Evolutionary conservation across 2,329 filamentous ascomycete genomes (phyloP).

Genomic region (Aspergillus brasiliensis): DNA sequence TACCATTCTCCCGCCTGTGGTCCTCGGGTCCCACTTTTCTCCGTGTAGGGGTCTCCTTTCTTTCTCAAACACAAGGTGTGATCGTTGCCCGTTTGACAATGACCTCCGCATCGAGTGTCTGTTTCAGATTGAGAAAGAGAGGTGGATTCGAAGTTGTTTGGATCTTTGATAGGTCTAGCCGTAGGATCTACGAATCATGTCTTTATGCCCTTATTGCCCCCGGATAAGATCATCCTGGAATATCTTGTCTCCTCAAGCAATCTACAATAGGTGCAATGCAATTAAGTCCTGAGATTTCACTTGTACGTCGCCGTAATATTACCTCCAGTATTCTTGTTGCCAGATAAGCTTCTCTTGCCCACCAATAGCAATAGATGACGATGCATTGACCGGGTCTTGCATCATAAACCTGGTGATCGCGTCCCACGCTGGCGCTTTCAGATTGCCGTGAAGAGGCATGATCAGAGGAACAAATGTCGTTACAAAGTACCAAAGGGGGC

Average conservation of each 20-base stretch:
- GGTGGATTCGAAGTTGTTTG: background rate
- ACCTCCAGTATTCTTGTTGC: background rate
- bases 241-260: no score
- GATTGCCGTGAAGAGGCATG: background rate
- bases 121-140: background rate
- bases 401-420: background rate
- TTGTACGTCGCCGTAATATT: background rate
- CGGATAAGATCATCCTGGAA: no score
- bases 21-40: background rate
- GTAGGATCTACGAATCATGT: background rate
- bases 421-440: background rate
- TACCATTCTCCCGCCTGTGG: background rate
- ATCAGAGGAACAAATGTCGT: background rate
- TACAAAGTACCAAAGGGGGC: background rate
- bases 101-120: background rate
- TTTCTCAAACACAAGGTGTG: background rate
- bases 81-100: slow-evolving; percentile 3
- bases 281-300: no score
- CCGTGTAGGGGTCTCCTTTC: background rate
- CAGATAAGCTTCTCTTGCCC: background rate
- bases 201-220: no score
- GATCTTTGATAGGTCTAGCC: background rate
- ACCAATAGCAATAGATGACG: background rate
- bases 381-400: background rate
- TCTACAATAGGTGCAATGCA: no score